phyloP scores from a whole-genome alignment of 805 yeast genomes.

The Myxozyma lipomycoides region DNA sequence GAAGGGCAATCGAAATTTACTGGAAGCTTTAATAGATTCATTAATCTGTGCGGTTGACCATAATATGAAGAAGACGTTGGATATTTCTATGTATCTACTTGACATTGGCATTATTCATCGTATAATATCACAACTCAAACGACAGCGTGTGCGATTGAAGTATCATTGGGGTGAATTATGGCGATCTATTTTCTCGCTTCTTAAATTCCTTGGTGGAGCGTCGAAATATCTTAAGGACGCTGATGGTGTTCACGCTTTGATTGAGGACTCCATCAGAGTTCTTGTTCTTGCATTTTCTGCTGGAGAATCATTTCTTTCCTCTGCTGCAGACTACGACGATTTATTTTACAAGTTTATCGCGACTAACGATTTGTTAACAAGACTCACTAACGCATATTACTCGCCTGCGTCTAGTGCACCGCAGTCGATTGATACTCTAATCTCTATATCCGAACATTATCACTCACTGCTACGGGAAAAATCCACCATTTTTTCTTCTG shows the following conservation, averaged over 20 bases:
- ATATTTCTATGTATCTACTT: conserved; percentile 32
- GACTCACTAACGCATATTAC: conserved; percentile 26
- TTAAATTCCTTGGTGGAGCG: conserved; percentile 29
- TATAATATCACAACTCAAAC: conserved; percentile 22
- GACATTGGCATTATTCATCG: conserved; percentile 20
- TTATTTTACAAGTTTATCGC: conserved; percentile 36
- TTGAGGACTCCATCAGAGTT: conserved; percentile 26
- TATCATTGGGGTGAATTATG: conserved; percentile 43
- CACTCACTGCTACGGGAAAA: conserved; percentile 17
- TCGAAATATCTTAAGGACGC: neutral
- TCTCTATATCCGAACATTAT: conserved; percentile 26
- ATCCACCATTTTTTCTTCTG: conserved; percentile 11
- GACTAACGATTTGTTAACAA: conserved; percentile 30
- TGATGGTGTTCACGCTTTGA: conserved; percentile 24
- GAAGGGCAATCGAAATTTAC: conserved; percentile 29
- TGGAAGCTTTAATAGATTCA: conserved; percentile 39
- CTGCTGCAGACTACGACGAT: conserved; percentile 35
- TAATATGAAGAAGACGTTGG: conserved; percentile 33
- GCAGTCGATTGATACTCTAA: conserved; percentile 18
- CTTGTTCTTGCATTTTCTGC: conserved; percentile 34
- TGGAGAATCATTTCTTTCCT: conserved; percentile 36
- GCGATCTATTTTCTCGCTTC: conserved; percentile 35
- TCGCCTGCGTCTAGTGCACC: conserved; percentile 6
- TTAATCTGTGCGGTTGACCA: conserved; percentile 36
- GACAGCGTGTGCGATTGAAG: conserved; percentile 14